Evolutionary conservation across 495 filamentous ascomycete species (phyloP).

Genomic region (Tuber indicum): DNA sequence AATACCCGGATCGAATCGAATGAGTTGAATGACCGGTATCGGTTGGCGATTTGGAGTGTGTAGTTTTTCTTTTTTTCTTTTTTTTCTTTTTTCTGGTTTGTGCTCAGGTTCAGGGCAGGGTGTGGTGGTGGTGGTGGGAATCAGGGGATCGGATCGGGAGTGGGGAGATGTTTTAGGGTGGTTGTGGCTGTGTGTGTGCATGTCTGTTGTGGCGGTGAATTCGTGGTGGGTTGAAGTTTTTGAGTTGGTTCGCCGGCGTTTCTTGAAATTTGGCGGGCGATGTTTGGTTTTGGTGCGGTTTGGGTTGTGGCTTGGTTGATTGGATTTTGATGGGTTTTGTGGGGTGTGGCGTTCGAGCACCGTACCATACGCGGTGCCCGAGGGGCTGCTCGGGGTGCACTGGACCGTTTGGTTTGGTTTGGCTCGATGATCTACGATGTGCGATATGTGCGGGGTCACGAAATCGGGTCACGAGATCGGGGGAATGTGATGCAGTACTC

Average conservation of each 20-base stretch:
- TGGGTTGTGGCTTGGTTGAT: background rate
- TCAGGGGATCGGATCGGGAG: background rate
- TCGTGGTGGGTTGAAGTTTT: background rate
- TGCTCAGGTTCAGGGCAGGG: background rate
- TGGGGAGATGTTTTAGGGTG: background rate
- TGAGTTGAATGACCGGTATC: background rate
- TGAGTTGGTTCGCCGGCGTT: background rate
- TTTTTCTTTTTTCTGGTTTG: background rate
- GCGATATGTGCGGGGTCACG: background rate
- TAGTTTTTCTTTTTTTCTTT: background rate
- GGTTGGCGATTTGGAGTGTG: background rate
- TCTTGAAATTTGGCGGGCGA: background rate
- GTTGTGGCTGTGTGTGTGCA: background rate
- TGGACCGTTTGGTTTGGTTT: background rate
- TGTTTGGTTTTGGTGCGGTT: background rate
- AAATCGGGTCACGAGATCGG: background rate
- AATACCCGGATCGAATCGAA: conserved; percentile 3
- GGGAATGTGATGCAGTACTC: background rate
- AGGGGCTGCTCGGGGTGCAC: background rate
- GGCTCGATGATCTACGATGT: background rate
- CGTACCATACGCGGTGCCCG: background rate
- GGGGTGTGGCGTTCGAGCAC: background rate
- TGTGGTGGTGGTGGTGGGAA: background rate
- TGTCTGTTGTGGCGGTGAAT: background rate
- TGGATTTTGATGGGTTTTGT: background rate